These are phyloP conservation scores for Nakazawaea peltata DNA, from an alignment of 805 yeast species.

Conservation along the genomic window DNA sequence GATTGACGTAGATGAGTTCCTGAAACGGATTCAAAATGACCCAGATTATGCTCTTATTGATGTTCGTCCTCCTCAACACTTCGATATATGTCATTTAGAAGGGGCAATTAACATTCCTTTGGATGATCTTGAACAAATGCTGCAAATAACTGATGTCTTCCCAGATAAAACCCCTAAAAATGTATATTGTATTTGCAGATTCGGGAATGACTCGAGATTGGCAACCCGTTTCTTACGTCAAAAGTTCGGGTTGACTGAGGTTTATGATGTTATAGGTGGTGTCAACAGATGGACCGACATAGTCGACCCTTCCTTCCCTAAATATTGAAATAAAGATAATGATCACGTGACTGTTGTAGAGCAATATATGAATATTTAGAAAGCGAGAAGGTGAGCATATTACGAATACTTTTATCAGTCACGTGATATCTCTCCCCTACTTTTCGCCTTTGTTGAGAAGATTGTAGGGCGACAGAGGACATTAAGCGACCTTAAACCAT, in stretches of 20 bases:
- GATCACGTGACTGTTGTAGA: no score
- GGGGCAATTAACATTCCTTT: constrained; percentile 59
- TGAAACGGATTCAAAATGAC: constrained; percentile 10
- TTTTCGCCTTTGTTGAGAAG: no score
- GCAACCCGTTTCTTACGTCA: constrained; percentile 55
- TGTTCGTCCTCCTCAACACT: constrained; percentile 79
- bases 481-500: no score
- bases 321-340: constrained; percentile 31
- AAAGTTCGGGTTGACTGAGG: constrained; percentile 38
- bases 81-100: constrained; percentile 52
- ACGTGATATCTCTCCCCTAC: no score
- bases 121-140: constrained; percentile 31
- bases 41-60: constrained; percentile 45
- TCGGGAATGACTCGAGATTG: constrained; percentile 84
- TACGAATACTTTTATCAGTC: no score
- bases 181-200: constrained; percentile 68
- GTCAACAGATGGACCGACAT: constrained; percentile 55
- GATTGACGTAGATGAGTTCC: constrained; percentile 32
- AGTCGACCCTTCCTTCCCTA: constrained; percentile 55
- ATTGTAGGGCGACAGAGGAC: no score
- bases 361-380: no score
- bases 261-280: constrained; percentile 75
- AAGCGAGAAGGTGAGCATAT: no score
- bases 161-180: constrained; percentile 5
- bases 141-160: constrained; percentile 15